These are phyloP conservation scores for Colletotrichum gigasporum DNA, from an alignment of 2,329 filamentous ascomycete species.

Conservation along the genomic window DNA sequence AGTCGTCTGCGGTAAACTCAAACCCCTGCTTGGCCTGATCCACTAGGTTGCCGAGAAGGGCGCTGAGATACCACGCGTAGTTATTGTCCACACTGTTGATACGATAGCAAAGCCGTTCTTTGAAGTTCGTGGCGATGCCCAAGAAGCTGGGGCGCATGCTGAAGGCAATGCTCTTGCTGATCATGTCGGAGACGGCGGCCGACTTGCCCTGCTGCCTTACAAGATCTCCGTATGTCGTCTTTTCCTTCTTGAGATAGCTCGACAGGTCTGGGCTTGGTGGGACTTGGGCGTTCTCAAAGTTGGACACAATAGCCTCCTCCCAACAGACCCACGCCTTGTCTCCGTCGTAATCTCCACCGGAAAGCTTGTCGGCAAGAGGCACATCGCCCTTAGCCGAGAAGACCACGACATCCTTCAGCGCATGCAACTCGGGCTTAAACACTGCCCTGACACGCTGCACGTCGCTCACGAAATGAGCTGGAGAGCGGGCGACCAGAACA, in stretches of 20 bases:
- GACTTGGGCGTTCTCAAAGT: conserved; percentile 71
- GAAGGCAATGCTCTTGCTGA: conserved; percentile 65
- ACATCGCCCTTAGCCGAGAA: conserved; percentile 72
- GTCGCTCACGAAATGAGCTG: conserved; percentile 75
- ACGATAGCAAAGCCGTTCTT: conserved; percentile 70
- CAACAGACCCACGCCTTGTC: conserved; percentile 83
- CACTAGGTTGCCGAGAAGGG: conserved; percentile 62
- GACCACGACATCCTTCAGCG: conserved; percentile 81
- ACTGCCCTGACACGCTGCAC: conserved; percentile 74
- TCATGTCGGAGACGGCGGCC: conserved; percentile 52
- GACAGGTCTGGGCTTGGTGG: conserved; percentile 55
- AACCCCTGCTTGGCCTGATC: conserved; percentile 67
- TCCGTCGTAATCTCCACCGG: conserved; percentile 85
- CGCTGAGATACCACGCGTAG: conserved; percentile 59
- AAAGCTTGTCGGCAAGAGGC: conserved; percentile 75
- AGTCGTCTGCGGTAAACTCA: conserved; percentile 55
- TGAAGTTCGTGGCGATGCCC: conserved; percentile 71
- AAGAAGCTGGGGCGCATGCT: conserved; percentile 66
- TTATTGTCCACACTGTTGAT: conserved; percentile 57
- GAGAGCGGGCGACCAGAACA: conserved; percentile 74
- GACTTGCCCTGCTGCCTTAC: conserved; percentile 31
- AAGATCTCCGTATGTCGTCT: conserved; percentile 56
- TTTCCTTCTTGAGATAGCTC: conserved; percentile 61
- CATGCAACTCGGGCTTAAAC: conserved; percentile 67
- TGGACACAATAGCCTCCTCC: conserved; percentile 71